phyloP scores from a whole-genome alignment of 768 basidiomycete species.

The Gymnopilus dilepis region DNA sequence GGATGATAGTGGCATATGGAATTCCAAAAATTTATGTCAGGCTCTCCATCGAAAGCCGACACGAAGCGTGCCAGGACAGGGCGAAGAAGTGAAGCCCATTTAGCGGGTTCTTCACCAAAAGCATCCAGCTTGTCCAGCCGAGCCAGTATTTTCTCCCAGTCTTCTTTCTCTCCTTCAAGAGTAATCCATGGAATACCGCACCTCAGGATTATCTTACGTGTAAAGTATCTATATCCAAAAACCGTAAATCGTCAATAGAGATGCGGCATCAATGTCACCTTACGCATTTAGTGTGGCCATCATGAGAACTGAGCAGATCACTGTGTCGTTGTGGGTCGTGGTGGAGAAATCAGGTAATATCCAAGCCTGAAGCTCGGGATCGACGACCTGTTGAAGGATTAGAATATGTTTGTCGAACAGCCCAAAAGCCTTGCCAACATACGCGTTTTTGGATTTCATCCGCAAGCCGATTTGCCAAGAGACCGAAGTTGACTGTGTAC shows the following conservation, averaged over 20 bases:
- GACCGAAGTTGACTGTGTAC: constrained; percentile 36
- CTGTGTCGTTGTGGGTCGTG: constrained; percentile 23
- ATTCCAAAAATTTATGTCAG: constrained; percentile 21
- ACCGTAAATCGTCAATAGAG: background rate
- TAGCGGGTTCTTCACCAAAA: constrained; percentile 22
- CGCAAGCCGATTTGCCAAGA: constrained; percentile 33
- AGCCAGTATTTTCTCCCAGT: constrained; percentile 28
- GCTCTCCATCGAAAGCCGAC: constrained; percentile 24
- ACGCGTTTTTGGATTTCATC: constrained; percentile 31
- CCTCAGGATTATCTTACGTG: constrained; percentile 9
- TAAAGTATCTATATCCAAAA: constrained; percentile 21
- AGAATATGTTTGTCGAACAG: background rate
- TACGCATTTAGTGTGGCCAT: constrained; percentile 24
- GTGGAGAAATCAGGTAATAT: constrained; percentile 24
- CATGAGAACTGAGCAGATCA: constrained; percentile 24
- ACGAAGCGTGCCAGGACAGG: constrained; percentile 25
- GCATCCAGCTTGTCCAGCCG: constrained; percentile 25
- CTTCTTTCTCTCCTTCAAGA: constrained; percentile 25
- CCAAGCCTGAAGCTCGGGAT: constrained; percentile 22
- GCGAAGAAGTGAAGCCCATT: constrained; percentile 23
- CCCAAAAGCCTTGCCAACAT: background rate
- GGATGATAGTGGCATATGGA: constrained; percentile 16
- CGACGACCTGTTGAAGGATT: constrained; percentile 17
- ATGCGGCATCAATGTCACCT: background rate
- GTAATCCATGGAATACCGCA: constrained; percentile 33